Evolutionary conservation across 176 grass and related monocot species (phyloP), one percentile per base, ranked within the genome.

Genomic region (Pharus latifolius): DNA sequence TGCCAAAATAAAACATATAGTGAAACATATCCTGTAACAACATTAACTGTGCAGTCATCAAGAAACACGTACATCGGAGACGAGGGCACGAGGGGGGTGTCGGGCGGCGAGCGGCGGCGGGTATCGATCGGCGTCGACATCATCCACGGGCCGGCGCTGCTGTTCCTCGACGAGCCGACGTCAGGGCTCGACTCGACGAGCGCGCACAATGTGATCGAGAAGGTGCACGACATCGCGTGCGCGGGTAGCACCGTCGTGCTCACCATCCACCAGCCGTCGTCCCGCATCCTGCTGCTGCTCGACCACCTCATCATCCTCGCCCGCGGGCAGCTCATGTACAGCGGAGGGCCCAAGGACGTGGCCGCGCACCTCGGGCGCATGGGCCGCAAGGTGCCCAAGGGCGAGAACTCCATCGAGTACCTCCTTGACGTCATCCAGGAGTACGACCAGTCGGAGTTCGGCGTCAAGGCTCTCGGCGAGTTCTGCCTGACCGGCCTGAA

Each of bases 41-140:
- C 23, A 55, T 5, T 55, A 7, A 0, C 2, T 9, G 0, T 29
- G 22, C 77, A 87, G 84, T 71, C 70, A 6, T 76, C 76, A 0
- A 72, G 80, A 8, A 91, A 87, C 55, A 91, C 83, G 24, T 69
- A 73, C 76, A 87, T 88, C 55, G 91, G 91, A 0, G 84, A 96
- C 41, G 91, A 96, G 64, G 84, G 87, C 60, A 83, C 45, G 25
- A 72, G 87, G 3, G 87, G 91, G 0, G 69, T 96, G 11, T 91
- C 91, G 13, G 91, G 91, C 26, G 87, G 91, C 5, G 87, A 96
- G 78, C 76, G 91, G 2, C 80, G 87, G 10, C 87, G 81, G 5
- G 91, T 96, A 0, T 96, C 87, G 24, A 96, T 96, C 49, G 81
- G 84, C 22, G 78, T 87, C 44, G 91, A 88, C 78, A 96, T 96